These are phyloP conservation scores for Fusarium tuaranense DNA, from an alignment of 2,329 filamentous ascomycete genomes.

Conservation along the genomic window DNA sequence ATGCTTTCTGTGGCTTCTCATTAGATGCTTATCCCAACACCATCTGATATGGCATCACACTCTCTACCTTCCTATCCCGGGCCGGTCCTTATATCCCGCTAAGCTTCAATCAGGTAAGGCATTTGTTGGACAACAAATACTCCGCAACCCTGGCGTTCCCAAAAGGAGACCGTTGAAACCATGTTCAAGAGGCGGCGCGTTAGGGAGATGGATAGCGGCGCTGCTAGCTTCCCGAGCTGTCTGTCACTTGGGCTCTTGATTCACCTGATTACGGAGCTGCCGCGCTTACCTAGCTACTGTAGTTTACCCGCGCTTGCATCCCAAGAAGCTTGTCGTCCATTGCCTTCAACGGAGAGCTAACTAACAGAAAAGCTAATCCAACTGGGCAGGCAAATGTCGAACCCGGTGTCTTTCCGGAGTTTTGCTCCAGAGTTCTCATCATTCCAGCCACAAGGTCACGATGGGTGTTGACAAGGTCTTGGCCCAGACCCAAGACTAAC, in stretches of 20 bases:
- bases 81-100: background rate
- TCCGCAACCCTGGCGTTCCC: background rate
- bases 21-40: background rate
- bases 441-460: background rate
- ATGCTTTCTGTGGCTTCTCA: background rate
- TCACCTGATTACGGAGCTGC: background rate
- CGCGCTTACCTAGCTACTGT: background rate
- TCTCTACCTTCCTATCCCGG: conserved; percentile 1
- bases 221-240: background rate
- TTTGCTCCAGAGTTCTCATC: background rate
- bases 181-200: background rate
- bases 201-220: background rate
- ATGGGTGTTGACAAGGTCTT: background rate
- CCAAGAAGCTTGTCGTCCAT: background rate
- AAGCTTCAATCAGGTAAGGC: background rate
- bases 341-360: background rate
- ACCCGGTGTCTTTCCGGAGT: background rate
- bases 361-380: background rate
- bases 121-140: background rate
- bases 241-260: background rate
- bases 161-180: conserved; percentile 4
- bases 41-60: background rate
- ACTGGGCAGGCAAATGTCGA: background rate
- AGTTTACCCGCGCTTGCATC: background rate
- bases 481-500: background rate